A percentile compares a stretch with the other conserved stretches of the same genome.
These are phyloP conservation scores for Pyronema domesticum DNA, from an alignment of 495 filamentous ascomycete species.

Conservation along the genomic window DNA sequence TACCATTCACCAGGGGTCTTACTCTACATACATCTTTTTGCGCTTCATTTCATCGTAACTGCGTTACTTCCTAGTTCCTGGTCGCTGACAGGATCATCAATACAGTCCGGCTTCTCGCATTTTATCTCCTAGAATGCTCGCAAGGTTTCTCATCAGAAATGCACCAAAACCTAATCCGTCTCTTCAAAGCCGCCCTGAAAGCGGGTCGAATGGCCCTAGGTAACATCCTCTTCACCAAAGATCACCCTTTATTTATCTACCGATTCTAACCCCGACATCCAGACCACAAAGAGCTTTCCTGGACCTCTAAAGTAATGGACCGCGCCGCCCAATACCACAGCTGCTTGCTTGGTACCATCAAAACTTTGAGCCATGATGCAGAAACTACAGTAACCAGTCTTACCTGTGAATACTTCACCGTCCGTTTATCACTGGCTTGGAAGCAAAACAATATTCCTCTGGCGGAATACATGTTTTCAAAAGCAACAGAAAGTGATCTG, in stretches of 20 bases:
- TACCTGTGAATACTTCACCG: slow-evolving; percentile 47
- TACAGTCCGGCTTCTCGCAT: slow-evolving; percentile 46
- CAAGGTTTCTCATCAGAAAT: slow-evolving; percentile 27
- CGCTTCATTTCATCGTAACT: too few species aligned
- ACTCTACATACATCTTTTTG: too few species aligned
- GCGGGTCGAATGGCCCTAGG: slow-evolving; percentile 47
- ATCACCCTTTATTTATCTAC: slow-evolving; percentile 13
- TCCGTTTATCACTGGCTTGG: slow-evolving; percentile 55
- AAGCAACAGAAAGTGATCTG: slow-evolving; percentile 28
- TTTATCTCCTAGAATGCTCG: slow-evolving; percentile 47
- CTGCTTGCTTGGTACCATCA: slow-evolving; percentile 30
- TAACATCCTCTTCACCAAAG: slow-evolving; percentile 21
- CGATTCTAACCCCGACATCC: background rate
- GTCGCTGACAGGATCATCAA: slow-evolving; percentile 10
- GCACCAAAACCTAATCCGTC: slow-evolving; percentile 32
- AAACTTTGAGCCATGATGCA: slow-evolving; percentile 14
- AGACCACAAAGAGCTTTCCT: slow-evolving; percentile 31
- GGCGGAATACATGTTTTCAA: slow-evolving; percentile 58
- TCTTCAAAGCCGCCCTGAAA: slow-evolving; percentile 51
- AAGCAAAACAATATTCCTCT: slow-evolving; percentile 50
- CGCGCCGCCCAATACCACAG: slow-evolving; percentile 46
- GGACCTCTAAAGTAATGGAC: slow-evolving; percentile 42
- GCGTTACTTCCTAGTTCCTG: too few species aligned
- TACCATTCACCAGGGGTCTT: background rate
- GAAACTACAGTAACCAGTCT: slow-evolving; percentile 27